Evolutionary conservation across 139 green algal genomes (phyloP), one percentile per base, ranked within the genome.

Genomic region (Penium margaritaceum): DNA sequence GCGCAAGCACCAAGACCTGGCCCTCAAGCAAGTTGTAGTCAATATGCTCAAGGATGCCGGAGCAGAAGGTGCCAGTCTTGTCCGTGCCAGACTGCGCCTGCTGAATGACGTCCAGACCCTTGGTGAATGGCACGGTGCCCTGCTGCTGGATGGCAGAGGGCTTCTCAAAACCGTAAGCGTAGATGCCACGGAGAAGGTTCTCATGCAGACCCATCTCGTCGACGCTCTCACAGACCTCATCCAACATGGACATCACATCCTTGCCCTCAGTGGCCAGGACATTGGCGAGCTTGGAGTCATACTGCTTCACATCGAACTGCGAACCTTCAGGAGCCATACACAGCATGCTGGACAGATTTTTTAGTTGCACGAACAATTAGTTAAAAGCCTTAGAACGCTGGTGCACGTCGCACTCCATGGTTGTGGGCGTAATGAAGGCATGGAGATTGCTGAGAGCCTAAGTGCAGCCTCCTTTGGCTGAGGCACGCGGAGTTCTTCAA

Each of bases 181-280:
- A 99, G 81, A 99, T 98, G 30, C 95, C 95, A 77, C 95, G 90
- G 74, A 99, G 88, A 77, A 99, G 88, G 83, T 96, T 97, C 89
- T 99, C n/a, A n/a, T n/a, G n/a, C n/a, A n/a, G n/a, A n/a, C n/a
- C n/a, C 95, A 99, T 99, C 78, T 91, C 83, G 82, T 99, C 95
- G 76, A 99, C 98, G 46, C 87, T 90, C 39, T 98, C 94, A 78
- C 84, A 95, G 29, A 85, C 88, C 87, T 99, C 95, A 66, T 95
- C 91, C 95, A 93, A 98, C 54, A 96, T 95, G 19, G 90, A 95
- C 32, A 78, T 78, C 87, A 93, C 96, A 82, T 95, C 94, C 38
- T 90, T 85, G 67, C 71, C 71, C 44, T 81, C 81, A n/a, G n/a
- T n/a, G n/a, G n/a, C n/a, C n/a, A n/a, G n/a, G n/a, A n/a, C n/a